These are phyloP conservation scores for Acanthamoeba lenticulata DNA, from an alignment of 208 protist species.

Conservation along the genomic window DNA sequence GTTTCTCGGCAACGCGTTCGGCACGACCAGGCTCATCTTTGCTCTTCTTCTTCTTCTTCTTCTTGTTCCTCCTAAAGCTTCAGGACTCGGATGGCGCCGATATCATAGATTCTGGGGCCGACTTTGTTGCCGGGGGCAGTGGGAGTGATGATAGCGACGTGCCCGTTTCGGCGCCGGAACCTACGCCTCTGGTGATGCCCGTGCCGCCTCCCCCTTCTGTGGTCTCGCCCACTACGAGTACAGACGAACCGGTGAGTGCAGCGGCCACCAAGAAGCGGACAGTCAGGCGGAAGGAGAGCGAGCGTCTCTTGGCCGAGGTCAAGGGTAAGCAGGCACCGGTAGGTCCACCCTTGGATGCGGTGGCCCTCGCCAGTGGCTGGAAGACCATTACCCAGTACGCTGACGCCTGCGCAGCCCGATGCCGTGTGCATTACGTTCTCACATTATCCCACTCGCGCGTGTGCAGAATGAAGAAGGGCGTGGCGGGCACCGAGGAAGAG, in stretches of 20 bases:
- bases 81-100: too few relatives aligned
- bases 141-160: too few relatives aligned
- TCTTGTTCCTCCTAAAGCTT: neutral
- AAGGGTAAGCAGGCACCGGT: neutral
- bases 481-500: neutral
- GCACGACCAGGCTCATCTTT: too few relatives aligned
- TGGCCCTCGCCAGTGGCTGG: neutral
- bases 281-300: neutral
- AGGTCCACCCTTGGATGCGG: neutral
- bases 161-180: too few relatives aligned
- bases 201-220: too few relatives aligned
- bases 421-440: neutral
- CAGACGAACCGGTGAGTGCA: too few relatives aligned
- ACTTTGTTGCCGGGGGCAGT: too few relatives aligned
- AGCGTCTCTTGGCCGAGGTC: neutral
- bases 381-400: neutral
- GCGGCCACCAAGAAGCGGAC: neutral
- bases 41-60: neutral
- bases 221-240: too few relatives aligned
- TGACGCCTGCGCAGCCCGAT: too few relatives aligned
- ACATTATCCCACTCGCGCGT: neutral
- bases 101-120: too few relatives aligned
- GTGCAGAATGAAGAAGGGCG: neutral
- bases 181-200: too few relatives aligned
- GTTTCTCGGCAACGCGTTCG: too few relatives aligned